A percentile compares a stretch with the other conserved stretches of the same genome.
These are phyloP conservation scores for Verbascum thapsus DNA, from an alignment of 257 asterid genomes.

Conservation along the genomic window DNA sequence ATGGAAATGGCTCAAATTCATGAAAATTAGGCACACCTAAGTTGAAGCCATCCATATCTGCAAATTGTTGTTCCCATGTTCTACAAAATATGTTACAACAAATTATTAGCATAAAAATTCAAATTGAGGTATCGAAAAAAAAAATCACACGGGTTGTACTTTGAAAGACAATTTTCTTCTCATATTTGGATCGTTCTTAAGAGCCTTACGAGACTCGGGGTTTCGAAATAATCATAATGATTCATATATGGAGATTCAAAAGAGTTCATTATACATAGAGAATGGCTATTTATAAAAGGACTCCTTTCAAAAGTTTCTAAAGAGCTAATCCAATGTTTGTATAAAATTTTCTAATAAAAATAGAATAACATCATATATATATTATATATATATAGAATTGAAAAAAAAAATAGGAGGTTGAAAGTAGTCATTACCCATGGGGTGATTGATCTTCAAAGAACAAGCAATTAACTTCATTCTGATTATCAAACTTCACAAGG, in stretches of 20 bases:
- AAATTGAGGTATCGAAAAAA: too few relatives aligned
- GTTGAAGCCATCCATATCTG: slow-evolving; percentile 32
- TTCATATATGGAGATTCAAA: too few relatives aligned
- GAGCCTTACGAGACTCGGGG: too few relatives aligned
- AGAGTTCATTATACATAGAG: too few relatives aligned
- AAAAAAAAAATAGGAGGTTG: not conserved
- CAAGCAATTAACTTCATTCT: slow-evolving; percentile 35
- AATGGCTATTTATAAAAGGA: too few relatives aligned
- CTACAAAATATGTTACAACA: slow-evolving; percentile 30
- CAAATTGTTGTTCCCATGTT: slow-evolving; percentile 44
- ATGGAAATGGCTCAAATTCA: slow-evolving; percentile 33
- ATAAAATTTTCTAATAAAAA: not conserved
- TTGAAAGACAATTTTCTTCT: too few relatives aligned
- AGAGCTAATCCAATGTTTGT: not conserved
- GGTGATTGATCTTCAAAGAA: slow-evolving; percentile 40
- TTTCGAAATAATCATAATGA: too few relatives aligned
- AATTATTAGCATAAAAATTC: too few relatives aligned
- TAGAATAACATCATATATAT: not conserved
- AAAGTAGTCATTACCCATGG: slow-evolving; percentile 39
- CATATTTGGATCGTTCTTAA: too few relatives aligned
- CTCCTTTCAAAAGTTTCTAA: not conserved
- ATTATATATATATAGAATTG: slow-evolving; percentile 3
- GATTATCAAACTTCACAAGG: slow-evolving; percentile 32
- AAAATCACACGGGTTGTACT: too few relatives aligned
- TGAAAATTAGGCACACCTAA: slow-evolving; percentile 23